Conservation (phyloP, 169 alveolate species). For the Eimeria necatrix region DNA sequence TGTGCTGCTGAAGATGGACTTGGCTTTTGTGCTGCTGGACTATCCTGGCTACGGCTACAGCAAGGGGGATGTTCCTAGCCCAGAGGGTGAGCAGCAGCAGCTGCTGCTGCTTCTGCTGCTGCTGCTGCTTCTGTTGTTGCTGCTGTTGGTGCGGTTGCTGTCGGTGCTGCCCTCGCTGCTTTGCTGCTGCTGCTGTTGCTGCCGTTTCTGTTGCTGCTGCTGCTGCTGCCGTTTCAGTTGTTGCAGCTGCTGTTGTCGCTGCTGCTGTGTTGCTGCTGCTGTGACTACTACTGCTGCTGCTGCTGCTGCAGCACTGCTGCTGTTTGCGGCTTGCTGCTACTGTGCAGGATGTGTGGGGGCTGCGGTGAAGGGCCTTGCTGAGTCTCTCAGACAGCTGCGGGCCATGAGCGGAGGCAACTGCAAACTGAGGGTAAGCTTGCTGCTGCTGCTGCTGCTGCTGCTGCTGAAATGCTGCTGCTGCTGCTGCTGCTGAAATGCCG, state of each 20-base stretch:
- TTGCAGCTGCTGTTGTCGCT: neutral
- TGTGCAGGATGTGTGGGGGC: constrained; percentile 56
- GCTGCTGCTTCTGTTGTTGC: no score
- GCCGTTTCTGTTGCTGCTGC: no score
- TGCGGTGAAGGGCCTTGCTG: constrained; percentile 29
- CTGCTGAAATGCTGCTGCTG: no score
- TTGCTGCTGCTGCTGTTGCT: no score
- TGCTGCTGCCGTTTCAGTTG: neutral
- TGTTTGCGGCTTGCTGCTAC: neutral
- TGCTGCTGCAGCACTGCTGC: neutral
- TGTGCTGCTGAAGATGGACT: constrained; percentile 5
- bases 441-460: neutral
- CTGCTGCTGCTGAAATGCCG: no score
- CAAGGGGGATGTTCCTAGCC: constrained; percentile 2
- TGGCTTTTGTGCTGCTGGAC: constrained; percentile 49
- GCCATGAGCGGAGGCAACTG: constrained; percentile 12
- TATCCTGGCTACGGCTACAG: constrained; percentile 65
- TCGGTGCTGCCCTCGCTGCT: no score
- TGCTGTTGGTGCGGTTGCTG: no score
- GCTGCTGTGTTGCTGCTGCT: no score
- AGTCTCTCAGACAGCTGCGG: neutral
- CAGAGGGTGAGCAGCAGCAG: neutral
- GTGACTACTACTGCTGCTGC: no score
- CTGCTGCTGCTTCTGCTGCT: no score
- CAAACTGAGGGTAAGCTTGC: neutral